Evolutionary conservation across 192 early-diverging fungal species (phyloP), one percentile per base, ranked within the genome.

Genomic region (Geosiphon pyriformis): DNA sequence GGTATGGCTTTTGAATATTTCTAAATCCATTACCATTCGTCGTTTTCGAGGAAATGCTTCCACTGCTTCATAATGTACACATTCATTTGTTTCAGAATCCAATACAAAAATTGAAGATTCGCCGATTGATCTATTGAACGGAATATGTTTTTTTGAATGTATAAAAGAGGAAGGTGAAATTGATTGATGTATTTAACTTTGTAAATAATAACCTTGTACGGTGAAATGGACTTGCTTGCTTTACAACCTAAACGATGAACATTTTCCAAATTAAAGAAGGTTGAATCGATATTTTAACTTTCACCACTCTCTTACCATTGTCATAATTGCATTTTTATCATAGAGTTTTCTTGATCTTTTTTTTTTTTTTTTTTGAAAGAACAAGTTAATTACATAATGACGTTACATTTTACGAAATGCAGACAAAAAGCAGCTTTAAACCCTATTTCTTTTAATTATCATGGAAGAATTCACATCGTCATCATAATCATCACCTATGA

Each of bases 301-400:
- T n/a, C 87, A 86, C 68, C 90, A 87, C 50, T 88, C 89, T 35
- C 92, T 75, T 25, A 92, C 78, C 91, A 98, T 92, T 15, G 94
- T 98, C 93, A 98, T 95, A 66, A 98, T 94, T 27, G 86, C 76
- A 59, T 90, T 88, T 49, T 88, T 88, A 71, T 98, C 93, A 34
- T 76, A 77, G 34, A 68, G 65, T 70, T 83, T 81, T 61, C 92
- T n/a, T n/a, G 84, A 4, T 80, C 82, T 61, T 87, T 85, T 46
- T 42, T 46, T 10, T 46, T 46, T 6, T n/a, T n/a, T n/a, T n/a
- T n/a, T n/a, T 20, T n/a, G 4, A 20, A 52, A 20, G 15, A 10
- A 52, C 7, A 20, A 52, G 20, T 52, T 52, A 20, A 52, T n/a
- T 52, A 20, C 4, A 20, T 20, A n/a, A 52, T n/a, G 7, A 52